A percentile compares a stretch with the other conserved stretches of the same genome.
Evolutionary conservation across 306 rosid species (phyloP).

Genomic region (Trifolium fragiferum): DNA sequence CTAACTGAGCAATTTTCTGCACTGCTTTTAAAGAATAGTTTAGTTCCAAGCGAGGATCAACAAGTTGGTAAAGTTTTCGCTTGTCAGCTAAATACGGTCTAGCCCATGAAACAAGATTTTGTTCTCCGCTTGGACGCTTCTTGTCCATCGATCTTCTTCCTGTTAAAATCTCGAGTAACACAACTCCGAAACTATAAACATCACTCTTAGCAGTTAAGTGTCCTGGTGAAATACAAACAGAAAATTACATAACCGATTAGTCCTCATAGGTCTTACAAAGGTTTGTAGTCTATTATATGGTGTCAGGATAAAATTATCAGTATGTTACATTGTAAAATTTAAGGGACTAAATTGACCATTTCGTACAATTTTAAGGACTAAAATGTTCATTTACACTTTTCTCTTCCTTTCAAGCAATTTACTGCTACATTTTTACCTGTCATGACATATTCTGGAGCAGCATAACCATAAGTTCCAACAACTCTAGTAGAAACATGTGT

Average conservation of each 20-base stretch:
- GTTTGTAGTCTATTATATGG: background rate
- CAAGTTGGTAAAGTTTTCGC: constrained; percentile 73
- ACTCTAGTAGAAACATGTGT: constrained; percentile 98
- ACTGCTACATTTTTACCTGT: constrained; percentile 62
- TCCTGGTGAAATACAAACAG: constrained; percentile 58
- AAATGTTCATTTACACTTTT: background rate
- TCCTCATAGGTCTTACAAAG: background rate
- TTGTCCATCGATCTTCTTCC: constrained; percentile 98
- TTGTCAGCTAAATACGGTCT: constrained; percentile 86
- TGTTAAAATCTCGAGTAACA: constrained; percentile 86
- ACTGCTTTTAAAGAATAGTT: constrained; percentile 84
- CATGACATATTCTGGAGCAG: constrained; percentile 98
- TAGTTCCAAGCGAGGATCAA: constrained; percentile 88
- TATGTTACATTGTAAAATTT: background rate
- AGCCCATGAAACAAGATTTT: constrained; percentile 95
- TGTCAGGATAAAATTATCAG: background rate
- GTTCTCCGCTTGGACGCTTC: constrained; percentile 92
- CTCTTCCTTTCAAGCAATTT: constrained; percentile 34
- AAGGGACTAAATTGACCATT: background rate
- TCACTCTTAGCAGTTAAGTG: constrained; percentile 94
- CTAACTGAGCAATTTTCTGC: constrained; percentile 88
- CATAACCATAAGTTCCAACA: constrained; percentile 95
- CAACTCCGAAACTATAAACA: constrained; percentile 97
- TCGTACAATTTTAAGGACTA: background rate
- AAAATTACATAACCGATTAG: constrained; percentile 36